phyloP scores from a whole-genome alignment of 306 rosid genomes.

The Vigna angularis region DNA sequence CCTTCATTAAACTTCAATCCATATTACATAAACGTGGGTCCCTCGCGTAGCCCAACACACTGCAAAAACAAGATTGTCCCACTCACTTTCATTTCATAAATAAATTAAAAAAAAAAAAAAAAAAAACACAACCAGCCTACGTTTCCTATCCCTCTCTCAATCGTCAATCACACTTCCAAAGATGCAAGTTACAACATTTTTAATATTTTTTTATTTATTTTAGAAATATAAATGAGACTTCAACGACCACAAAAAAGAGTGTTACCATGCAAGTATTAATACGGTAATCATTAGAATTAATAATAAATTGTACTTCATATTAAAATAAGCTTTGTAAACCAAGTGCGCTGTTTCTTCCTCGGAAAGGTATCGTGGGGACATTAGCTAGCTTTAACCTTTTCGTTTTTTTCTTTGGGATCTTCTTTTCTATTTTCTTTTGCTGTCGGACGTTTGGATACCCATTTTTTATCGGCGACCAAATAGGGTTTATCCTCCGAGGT shows the following conservation, averaged over 20 bases:
- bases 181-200: background rate
- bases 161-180: background rate
- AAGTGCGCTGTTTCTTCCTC: background rate
- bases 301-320: too few relatives aligned
- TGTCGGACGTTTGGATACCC: slow-evolving; percentile 14
- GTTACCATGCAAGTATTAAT: background rate
- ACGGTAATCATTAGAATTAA: background rate
- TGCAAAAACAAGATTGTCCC: slow-evolving; percentile 36
- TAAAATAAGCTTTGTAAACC: background rate
- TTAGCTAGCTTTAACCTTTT: background rate
- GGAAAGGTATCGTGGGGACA: background rate
- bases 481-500: slow-evolving; percentile 8
- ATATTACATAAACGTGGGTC: slow-evolving; percentile 39
- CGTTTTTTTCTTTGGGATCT: background rate
- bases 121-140: background rate
- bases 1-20: slow-evolving; percentile 29
- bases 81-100: background rate
- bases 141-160: background rate
- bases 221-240: too few relatives aligned
- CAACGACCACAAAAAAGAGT: too few relatives aligned
- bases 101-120: too few relatives aligned
- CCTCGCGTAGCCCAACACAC: background rate
- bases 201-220: too few relatives aligned
- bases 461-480: slow-evolving; percentile 40
- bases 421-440: background rate